Evolutionary conservation across 306 rosid genomes (phyloP).

Genomic region (Gastrolobium bilobum): DNA sequence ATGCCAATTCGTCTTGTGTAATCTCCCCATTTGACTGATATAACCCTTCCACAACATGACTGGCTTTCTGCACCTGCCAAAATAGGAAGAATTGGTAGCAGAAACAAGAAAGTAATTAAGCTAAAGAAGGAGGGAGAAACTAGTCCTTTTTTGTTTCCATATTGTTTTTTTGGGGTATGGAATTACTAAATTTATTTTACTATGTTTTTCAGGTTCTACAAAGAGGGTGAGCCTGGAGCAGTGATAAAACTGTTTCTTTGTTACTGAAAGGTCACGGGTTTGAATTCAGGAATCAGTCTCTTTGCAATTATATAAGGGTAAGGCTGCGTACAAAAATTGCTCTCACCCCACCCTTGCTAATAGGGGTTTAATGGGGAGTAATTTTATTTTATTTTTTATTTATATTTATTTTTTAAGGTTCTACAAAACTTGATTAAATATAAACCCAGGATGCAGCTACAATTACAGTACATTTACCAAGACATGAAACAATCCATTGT

Average conservation of each 20-base stretch:
- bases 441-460: not conserved
- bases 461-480: slow-evolving; percentile 14
- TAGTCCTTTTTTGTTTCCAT: not conserved
- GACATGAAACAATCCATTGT: not conserved
- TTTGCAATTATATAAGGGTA: too few species aligned
- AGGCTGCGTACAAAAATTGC: too few species aligned
- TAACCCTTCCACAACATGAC: slow-evolving; percentile 88
- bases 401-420: slow-evolving; percentile 9
- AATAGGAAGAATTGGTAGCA: slow-evolving; percentile 29
- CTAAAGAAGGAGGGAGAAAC: not conserved
- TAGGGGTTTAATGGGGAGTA: not conserved
- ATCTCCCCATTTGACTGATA: slow-evolving; percentile 93
- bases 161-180: not conserved
- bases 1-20: slow-evolving; percentile 91
- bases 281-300: too few species aligned
- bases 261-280: too few species aligned
- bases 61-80: slow-evolving; percentile 82
- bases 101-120: slow-evolving; percentile 38
- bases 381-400: not conserved
- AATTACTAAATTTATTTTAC: not conserved
- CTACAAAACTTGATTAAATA: slow-evolving; percentile 19
- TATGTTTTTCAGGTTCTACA: not conserved
- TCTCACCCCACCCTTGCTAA: too few species aligned
- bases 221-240: too few species aligned
- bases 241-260: too few species aligned